Conservation (phyloP, 352 stramenopile species). For the Lagenidium giganteum region DNA sequence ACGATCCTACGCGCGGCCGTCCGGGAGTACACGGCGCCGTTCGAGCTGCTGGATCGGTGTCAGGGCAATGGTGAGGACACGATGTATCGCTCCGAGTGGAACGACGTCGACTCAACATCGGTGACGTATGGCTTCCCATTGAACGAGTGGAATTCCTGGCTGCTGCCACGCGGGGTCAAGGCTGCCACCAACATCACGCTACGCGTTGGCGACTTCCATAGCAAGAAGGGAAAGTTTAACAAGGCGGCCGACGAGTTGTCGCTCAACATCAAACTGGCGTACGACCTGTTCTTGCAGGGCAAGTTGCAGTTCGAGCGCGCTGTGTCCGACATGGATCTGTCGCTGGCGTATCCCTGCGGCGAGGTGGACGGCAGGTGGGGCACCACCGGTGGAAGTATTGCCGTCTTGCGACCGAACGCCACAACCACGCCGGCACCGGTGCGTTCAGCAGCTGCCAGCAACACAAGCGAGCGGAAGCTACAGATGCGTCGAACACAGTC, state of each 20-base stretch:
- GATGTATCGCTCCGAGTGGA: too few species aligned
- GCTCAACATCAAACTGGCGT: conserved; percentile 18
- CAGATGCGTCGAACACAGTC: background rate
- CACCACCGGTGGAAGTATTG: too few species aligned
- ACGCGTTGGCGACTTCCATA: background rate
- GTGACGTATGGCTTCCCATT: conserved; percentile 30
- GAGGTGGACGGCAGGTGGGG: conserved; percentile 17
- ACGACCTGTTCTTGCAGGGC: conserved; percentile 37
- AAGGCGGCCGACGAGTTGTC: conserved; percentile 12
- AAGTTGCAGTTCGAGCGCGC: conserved; percentile 34
- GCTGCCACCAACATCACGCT: conserved; percentile 13
- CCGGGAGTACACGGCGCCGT: conserved; percentile 15
- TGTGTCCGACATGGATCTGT: conserved; percentile 28
- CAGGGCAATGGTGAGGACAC: too few species aligned
- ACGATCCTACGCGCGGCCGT: conserved; percentile 31
- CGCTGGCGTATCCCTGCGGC: conserved; percentile 22
- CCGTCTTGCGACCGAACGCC: too few species aligned
- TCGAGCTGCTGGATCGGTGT: conserved; percentile 24
- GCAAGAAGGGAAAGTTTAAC: conserved; percentile 15
- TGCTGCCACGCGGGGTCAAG: conserved; percentile 19
- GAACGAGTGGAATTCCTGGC: conserved; percentile 34
- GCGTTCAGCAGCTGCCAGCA: background rate
- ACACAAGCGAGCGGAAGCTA: background rate
- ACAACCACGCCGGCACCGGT: background rate
- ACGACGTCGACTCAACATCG: conserved; percentile 26